Conservation (phyloP, 805 yeast species). For the Zygosaccharomyces rouxii region DNA sequence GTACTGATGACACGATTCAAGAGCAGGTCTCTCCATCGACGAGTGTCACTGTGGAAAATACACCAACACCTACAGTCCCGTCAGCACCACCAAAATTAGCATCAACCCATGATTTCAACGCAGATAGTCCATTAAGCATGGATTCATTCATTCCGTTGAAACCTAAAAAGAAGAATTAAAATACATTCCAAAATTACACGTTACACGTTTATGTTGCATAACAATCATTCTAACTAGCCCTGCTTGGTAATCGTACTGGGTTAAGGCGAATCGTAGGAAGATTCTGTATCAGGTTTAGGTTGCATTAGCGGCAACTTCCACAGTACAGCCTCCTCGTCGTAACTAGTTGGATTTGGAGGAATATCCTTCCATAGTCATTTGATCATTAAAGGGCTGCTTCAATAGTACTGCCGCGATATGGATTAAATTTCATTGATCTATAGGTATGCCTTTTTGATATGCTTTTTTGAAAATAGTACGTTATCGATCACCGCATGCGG, state of each 20-base stretch:
- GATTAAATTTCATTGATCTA: not conserved
- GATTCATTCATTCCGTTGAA: constrained; percentile 29
- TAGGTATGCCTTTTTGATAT: not conserved
- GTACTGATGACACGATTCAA: not conserved
- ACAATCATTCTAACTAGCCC: not conserved
- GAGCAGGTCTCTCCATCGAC: constrained; percentile 1
- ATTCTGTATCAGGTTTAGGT: not conserved
- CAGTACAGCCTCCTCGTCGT: not conserved
- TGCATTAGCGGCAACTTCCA: not conserved
- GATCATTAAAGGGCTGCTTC: not conserved
- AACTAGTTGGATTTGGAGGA: not conserved
- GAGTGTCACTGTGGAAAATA: not conserved
- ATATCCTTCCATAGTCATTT: not conserved
- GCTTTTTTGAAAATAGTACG: not conserved
- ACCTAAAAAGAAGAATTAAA: constrained; percentile 23
- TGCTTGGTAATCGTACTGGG: not conserved
- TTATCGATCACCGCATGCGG: not conserved
- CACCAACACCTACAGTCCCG: not conserved
- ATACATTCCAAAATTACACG: not conserved
- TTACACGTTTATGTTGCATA: not conserved
- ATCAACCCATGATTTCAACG: not conserved
- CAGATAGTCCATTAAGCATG: constrained; percentile 14
- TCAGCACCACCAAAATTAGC: not conserved
- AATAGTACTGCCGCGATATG: not conserved
- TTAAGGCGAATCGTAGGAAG: constrained; percentile 6